phyloP scores from a whole-genome alignment of 192 early-diverging fungal species.

The Rhizophagus prolifer region DNA sequence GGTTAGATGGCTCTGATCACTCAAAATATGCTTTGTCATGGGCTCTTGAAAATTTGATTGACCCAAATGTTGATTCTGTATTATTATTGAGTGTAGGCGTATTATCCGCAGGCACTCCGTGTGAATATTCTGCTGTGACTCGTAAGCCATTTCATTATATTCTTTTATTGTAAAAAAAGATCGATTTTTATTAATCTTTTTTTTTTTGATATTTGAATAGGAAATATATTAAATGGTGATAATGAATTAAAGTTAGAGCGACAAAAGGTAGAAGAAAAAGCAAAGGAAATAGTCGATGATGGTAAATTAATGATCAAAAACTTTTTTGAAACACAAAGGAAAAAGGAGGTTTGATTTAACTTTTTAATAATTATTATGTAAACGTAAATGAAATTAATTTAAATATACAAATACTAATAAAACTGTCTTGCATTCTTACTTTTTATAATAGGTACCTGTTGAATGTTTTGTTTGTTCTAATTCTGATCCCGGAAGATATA shows the following conservation, averaged over 20 bases:
- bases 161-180: too few species aligned
- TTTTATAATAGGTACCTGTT: background rate
- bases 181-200: background rate
- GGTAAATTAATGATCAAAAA: background rate
- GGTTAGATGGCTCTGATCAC: constrained; percentile 2
- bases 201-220: background rate
- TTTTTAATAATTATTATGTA: background rate
- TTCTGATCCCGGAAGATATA: constrained; percentile 9
- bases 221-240: constrained; percentile 3
- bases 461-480: background rate
- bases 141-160: background rate
- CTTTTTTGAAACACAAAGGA: background rate
- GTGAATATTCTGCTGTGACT: constrained; percentile 23
- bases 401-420: background rate
- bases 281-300: background rate
- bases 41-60: constrained; percentile 15
- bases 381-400: background rate
- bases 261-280: background rate
- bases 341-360: background rate
- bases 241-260: background rate
- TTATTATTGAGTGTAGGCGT: constrained; percentile 16
- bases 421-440: background rate
- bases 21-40: constrained; percentile 13
- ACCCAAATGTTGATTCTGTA: background rate
- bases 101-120: background rate